These are phyloP conservation scores for Harringtonia lauricola DNA, from an alignment of 2,329 filamentous ascomycete genomes.

Conservation along the genomic window DNA sequence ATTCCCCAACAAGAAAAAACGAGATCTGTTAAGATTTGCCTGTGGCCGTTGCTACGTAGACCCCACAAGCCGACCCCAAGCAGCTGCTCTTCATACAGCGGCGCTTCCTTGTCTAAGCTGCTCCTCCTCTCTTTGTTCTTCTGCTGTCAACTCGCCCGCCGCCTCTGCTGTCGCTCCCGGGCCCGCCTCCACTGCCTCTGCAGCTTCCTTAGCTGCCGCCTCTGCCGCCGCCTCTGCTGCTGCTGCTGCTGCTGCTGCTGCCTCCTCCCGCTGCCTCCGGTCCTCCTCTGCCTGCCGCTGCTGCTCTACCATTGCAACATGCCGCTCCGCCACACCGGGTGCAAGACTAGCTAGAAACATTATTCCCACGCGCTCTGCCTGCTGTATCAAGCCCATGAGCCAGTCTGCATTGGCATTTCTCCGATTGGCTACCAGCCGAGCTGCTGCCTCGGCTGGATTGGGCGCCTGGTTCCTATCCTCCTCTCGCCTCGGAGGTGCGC, in stretches of 20 bases:
- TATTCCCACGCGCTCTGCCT: constrained; percentile 47
- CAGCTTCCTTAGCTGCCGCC: constrained; percentile 20
- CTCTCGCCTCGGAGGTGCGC: neutral
- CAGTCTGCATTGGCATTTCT: constrained; percentile 34
- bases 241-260: constrained; percentile 29
- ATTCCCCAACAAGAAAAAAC: too few relatives aligned
- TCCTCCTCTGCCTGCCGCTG: constrained; percentile 15
- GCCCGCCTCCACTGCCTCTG: constrained; percentile 20
- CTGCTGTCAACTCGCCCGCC: neutral
- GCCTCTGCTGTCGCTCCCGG: constrained; percentile 1
- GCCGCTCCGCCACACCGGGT: constrained; percentile 53
- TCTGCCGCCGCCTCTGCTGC: constrained; percentile 26
- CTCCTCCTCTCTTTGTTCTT: neutral
- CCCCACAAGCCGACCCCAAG: too few relatives aligned
- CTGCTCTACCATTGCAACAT: constrained; percentile 48
- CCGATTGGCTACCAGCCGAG: constrained; percentile 38
- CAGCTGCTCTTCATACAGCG: too few relatives aligned
- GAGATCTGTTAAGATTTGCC: too few relatives aligned
- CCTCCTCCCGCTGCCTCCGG: constrained; percentile 21
- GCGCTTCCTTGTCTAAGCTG: too few relatives aligned
- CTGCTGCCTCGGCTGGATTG: constrained; percentile 40
- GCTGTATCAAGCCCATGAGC: constrained; percentile 37
- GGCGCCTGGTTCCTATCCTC: constrained; percentile 15
- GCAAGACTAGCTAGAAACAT: constrained; percentile 57
- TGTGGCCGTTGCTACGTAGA: too few relatives aligned